Conservation (phyloP, 2,329 filamentous ascomycete species). For the Lomentospora prolificans region DNA sequence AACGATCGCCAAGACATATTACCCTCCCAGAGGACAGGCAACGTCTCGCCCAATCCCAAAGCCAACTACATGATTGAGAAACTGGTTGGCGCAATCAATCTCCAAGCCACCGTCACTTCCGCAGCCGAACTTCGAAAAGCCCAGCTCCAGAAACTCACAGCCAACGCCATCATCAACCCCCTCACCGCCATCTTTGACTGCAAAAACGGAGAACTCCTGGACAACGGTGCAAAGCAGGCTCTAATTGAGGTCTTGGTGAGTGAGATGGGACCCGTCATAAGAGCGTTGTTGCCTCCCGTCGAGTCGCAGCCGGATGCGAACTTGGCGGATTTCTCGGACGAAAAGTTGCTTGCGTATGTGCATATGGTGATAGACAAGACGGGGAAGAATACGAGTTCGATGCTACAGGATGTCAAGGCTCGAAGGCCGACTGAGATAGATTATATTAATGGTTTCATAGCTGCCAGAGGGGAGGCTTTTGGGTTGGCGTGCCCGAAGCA, state of each 20-base stretch:
- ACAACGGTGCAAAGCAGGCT: conserved; percentile 33
- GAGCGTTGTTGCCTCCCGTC: background rate
- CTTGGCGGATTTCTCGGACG: background rate
- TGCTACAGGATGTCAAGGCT: conserved; percentile 48
- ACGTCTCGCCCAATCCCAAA: conserved; percentile 5
- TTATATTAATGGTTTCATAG: conserved; percentile 51
- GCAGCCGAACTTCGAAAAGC: conserved; percentile 37
- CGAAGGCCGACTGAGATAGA: conserved; percentile 44
- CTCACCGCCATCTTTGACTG: conserved; percentile 70
- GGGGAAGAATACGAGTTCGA: conserved; percentile 46
- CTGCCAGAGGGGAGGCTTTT: conserved; percentile 33
- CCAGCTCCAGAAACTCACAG: conserved; percentile 80
- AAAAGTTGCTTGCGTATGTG: conserved; percentile 23
- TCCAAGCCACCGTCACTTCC: conserved; percentile 30
- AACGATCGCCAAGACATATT: too few relatives aligned
- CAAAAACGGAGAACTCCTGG: conserved; percentile 68
- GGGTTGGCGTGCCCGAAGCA: conserved; percentile 11
- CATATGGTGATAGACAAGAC: conserved; percentile 34
- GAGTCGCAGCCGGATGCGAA: conserved; percentile 3
- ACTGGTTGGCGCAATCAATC: conserved; percentile 30
- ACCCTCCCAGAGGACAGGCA: conserved; percentile 2
- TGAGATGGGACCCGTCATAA: conserved; percentile 58
- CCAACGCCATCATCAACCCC: conserved; percentile 76
- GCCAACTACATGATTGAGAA: conserved; percentile 29
- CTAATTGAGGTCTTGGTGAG: conserved; percentile 58